Evolutionary conservation across 306 rosid species (phyloP).

Genomic region (Malus sieversii): DNA sequence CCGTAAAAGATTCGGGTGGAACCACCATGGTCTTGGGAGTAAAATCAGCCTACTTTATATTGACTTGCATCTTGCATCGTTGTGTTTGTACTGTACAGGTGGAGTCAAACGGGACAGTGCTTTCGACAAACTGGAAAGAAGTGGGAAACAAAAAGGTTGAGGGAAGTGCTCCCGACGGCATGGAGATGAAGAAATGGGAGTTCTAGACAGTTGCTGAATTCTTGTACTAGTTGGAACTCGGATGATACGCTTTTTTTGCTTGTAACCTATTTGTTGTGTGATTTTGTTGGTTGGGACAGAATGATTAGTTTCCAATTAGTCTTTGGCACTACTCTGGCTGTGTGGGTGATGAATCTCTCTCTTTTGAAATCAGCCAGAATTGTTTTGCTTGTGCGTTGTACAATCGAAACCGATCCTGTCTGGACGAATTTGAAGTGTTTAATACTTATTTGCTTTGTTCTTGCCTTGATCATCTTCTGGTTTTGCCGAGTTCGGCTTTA

Average conservation of each 20-base stretch:
- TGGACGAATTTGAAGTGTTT: background rate
- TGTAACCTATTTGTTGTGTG: conserved; percentile 7
- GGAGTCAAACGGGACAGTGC: conserved; percentile 87
- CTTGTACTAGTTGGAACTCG: background rate
- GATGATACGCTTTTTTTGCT: background rate
- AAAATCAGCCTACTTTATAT: background rate
- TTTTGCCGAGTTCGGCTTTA: too few relatives aligned
- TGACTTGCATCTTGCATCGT: background rate
- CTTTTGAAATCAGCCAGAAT: background rate
- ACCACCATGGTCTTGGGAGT: background rate
- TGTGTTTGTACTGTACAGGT: conserved; percentile 34
- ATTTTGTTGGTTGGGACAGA: conserved; percentile 18
- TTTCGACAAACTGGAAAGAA: conserved; percentile 96
- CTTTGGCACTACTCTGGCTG: background rate
- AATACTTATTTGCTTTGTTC: background rate
- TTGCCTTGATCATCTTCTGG: background rate
- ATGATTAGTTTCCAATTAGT: background rate
- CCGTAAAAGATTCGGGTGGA: background rate
- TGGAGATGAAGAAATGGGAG: conserved; percentile 94
- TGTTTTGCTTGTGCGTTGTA: background rate
- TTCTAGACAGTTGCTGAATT: conserved; percentile 17
- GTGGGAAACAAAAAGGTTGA: conserved; percentile 88
- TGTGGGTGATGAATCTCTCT: background rate
- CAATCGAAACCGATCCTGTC: background rate
- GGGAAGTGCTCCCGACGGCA: conserved; percentile 97